phyloP scores from a whole-genome alignment of 163 green algal species.

The Scenedesmus sp. region DNA sequence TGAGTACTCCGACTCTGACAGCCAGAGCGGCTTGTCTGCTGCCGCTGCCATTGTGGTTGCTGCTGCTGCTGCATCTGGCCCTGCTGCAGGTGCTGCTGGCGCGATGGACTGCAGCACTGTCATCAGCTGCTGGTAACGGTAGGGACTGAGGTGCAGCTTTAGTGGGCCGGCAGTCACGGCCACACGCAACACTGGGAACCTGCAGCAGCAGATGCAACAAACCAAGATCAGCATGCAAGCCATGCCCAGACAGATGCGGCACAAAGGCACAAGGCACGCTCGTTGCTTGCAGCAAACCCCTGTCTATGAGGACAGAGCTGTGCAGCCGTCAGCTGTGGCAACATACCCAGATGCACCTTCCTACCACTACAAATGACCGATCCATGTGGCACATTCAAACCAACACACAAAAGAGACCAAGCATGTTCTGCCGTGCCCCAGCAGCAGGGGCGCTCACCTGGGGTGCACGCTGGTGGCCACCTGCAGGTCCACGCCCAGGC shows the following conservation, averaged over 20 bases:
- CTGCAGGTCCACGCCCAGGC: constrained; percentile 75
- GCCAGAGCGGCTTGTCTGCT: constrained; percentile 61
- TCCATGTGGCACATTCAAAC: too few species aligned
- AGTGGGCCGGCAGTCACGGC: constrained; percentile 76
- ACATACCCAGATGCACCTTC: too few species aligned
- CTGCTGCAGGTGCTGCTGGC: not conserved
- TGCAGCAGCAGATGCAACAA: constrained; percentile 17
- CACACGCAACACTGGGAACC: constrained; percentile 73
- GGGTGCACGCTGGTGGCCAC: constrained; percentile 62
- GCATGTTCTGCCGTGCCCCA: not conserved
- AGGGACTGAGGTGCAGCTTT: constrained; percentile 83
- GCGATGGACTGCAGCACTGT: constrained; percentile 69
- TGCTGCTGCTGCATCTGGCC: not conserved
- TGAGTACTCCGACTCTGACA: constrained; percentile 63
- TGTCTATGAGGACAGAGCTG: too few species aligned
- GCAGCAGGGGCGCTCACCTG: constrained; percentile 39
- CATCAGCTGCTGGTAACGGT: constrained; percentile 84
- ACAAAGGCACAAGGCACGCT: too few species aligned
- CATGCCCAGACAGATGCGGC: too few species aligned
- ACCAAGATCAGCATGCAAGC: not conserved
- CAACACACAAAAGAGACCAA: not conserved
- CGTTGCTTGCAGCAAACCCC: not conserved
- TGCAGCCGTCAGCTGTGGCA: too few species aligned
- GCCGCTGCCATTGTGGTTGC: not conserved
- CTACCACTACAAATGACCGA: too few species aligned